Base-by-base conservation (phyloP, 495 filamentous ascomycete species). In the Xylaria flabelliformis region DNA sequence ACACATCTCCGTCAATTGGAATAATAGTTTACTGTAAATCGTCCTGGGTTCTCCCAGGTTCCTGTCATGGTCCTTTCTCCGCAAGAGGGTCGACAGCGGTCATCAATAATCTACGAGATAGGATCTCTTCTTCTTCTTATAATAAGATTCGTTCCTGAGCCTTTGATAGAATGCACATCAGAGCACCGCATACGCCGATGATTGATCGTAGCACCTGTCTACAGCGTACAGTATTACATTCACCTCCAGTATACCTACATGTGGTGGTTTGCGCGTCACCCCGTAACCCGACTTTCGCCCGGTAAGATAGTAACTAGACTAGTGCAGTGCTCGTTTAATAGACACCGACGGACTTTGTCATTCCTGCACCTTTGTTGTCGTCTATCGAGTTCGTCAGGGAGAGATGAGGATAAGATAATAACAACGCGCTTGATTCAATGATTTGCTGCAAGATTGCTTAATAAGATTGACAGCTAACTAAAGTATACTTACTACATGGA, bases 1-100 rank as follows among this genome's bases (percentile, higher is more conserved):
- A 56, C 24, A 56, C 12, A 5, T 56, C 53, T 56, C 53, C 53
- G 26, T 56, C 53, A 56, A 56, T 56, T 32, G 53, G 53, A 56
- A 56, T 56, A 56, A 56, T 56, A 56, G 53, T 26, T 55, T 26
- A 17, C 1, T 13, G 24, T 50, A 50, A 19, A 8, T 19, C 5
- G 24, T 29, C 51, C 55, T 17, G 26, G 56, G 56, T 12, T 59
- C 56, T 59, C n/a, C 15, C 29, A 59, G 19, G 32, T 10, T 59
- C 17, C 55, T 29, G 29, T 59, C 15, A 9, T 7, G 4, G 19
- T 36, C 15, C 29, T 36, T 17, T 61, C 34, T 29, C 13, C 21
- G 55, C 29, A 59, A 36, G 15, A 36, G 29, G 24, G 26, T 58
- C 13, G 12, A 39, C 32, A 21, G 36, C 29, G 17, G 34, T 8